These are phyloP conservation scores for Ustilago trichophora DNA, from an alignment of 1,284 basidiomycete species.

Conservation along the genomic window DNA sequence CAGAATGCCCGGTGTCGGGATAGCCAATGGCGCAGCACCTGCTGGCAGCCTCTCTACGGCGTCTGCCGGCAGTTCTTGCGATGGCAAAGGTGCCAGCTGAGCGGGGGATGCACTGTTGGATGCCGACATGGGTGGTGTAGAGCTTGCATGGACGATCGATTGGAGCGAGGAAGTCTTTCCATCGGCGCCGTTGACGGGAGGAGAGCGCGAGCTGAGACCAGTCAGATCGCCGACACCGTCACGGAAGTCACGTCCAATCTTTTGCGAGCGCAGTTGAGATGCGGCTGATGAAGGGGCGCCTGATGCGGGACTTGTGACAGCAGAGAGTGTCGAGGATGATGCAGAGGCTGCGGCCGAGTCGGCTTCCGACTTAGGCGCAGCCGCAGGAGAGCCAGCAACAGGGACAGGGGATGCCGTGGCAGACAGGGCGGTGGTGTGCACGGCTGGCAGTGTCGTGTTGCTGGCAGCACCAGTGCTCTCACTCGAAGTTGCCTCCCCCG, in stretches of 20 bases:
- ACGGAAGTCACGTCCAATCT: conserved; percentile 43
- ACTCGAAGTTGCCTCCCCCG: background rate
- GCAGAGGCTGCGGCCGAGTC: conserved; percentile 22
- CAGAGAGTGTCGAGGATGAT: conserved; percentile 18
- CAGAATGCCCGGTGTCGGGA: conserved; percentile 35
- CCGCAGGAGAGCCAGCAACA: conserved; percentile 1
- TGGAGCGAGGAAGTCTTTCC: conserved; percentile 20
- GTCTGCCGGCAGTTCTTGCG: conserved; percentile 5
- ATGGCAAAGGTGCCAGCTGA: conserved; percentile 1
- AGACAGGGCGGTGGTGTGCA: background rate
- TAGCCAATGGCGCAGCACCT: conserved; percentile 43
- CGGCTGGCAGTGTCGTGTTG: background rate
- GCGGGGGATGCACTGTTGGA: conserved; percentile 10
- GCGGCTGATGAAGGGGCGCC: conserved; percentile 7
- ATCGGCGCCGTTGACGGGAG: conserved; percentile 20
- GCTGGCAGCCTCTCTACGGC: conserved; percentile 24
- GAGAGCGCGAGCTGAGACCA: conserved; percentile 48
- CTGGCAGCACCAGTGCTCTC: background rate
- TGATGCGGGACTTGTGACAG: conserved; percentile 6
- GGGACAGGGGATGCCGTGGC: conserved; percentile 4
- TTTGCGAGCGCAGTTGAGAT: conserved; percentile 27
- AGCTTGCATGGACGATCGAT: conserved; percentile 13
- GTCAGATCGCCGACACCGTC: conserved; percentile 45
- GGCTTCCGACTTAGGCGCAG: conserved; percentile 7
- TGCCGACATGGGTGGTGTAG: conserved; percentile 27